A percentile compares a stretch with the other conserved stretches of the same genome.
Conservation (phyloP, 2,329 filamentous ascomycete genomes). For the Aspergillus versicolor region DNA sequence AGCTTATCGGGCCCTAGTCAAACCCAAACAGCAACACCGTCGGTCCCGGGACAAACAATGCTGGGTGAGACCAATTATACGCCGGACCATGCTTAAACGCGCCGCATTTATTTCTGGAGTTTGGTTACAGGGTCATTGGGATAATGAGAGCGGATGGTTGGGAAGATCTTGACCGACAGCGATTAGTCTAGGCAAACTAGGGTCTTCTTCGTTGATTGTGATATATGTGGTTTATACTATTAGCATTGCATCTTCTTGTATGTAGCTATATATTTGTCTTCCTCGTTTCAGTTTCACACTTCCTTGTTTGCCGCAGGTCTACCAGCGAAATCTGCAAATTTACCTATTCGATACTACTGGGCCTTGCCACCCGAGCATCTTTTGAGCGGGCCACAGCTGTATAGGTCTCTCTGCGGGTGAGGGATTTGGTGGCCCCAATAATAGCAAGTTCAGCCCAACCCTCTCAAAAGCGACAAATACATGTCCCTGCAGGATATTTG, state of each 20-base stretch:
- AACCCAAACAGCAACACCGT: slow-evolving; percentile 54
- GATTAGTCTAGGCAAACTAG: background rate
- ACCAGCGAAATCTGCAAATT: background rate
- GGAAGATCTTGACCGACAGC: background rate
- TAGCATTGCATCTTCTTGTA: slow-evolving; percentile 9
- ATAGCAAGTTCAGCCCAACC: too few relatives aligned
- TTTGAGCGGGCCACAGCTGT: too few relatives aligned
- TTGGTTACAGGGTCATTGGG: slow-evolving; percentile 16
- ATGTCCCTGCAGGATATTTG: too few relatives aligned
- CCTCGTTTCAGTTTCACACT: background rate
- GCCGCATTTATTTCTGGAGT: slow-evolving; percentile 14
- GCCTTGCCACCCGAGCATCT: too few relatives aligned
- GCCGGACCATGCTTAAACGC: slow-evolving; percentile 54
- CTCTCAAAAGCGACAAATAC: too few relatives aligned
- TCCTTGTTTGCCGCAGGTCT: background rate
- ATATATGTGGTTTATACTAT: slow-evolving; percentile 7
- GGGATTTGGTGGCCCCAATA: too few relatives aligned
- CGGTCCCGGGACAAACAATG: slow-evolving; percentile 57
- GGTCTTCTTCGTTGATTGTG: background rate
- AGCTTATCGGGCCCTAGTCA: slow-evolving; percentile 27
- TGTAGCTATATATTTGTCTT: slow-evolving; percentile 5
- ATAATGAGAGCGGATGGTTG: background rate
- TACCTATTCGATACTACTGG: background rate
- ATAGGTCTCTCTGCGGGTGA: too few relatives aligned
- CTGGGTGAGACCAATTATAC: slow-evolving; percentile 70